Evolutionary conservation across 495 filamentous ascomycete species (phyloP).

Genomic region (Daldinia bambusicola): DNA sequence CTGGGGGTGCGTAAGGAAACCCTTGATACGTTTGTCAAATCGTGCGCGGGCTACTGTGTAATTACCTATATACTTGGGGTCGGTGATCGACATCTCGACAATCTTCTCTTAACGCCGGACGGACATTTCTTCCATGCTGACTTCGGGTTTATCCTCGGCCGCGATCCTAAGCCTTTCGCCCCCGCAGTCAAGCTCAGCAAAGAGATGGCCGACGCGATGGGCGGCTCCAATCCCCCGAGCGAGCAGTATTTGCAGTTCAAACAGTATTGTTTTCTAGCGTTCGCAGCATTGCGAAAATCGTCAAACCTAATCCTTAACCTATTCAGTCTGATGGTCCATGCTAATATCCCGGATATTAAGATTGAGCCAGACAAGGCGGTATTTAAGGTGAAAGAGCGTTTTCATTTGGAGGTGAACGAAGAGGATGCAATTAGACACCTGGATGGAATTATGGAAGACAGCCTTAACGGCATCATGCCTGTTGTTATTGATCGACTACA

Average conservation of each 20-base stretch:
- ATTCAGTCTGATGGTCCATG: conserved; percentile 96
- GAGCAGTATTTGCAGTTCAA: conserved; percentile 88
- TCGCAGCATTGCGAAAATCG: conserved; percentile 87
- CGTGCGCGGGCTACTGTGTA: conserved; percentile 97
- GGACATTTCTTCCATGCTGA: conserved; percentile 98
- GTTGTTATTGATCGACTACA: conserved; percentile 96
- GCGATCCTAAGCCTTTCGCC: conserved; percentile 96
- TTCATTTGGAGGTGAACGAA: conserved; percentile 90
- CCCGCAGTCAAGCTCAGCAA: conserved; percentile 96
- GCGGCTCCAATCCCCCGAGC: conserved; percentile 70
- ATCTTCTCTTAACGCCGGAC: conserved; percentile 88
- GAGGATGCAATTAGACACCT: conserved; percentile 91
- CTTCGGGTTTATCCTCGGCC: conserved; percentile 97
- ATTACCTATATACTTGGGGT: conserved; percentile 99
- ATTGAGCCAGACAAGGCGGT: conserved; percentile 93
- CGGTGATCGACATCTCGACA: conserved; percentile 95
- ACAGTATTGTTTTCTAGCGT: conserved; percentile 95
- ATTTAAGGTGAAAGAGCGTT: conserved; percentile 91
- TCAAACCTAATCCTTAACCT: conserved; percentile 94
- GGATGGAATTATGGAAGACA: conserved; percentile 88
- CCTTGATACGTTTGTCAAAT: conserved; percentile 95
- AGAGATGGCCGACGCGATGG: conserved; percentile 99
- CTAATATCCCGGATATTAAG: conserved; percentile 94
- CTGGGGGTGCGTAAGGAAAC: conserved; percentile 90
- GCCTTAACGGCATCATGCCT: conserved; percentile 84